phyloP scores from a whole-genome alignment of 345 rosid species.

The Brassica carinata region DNA sequence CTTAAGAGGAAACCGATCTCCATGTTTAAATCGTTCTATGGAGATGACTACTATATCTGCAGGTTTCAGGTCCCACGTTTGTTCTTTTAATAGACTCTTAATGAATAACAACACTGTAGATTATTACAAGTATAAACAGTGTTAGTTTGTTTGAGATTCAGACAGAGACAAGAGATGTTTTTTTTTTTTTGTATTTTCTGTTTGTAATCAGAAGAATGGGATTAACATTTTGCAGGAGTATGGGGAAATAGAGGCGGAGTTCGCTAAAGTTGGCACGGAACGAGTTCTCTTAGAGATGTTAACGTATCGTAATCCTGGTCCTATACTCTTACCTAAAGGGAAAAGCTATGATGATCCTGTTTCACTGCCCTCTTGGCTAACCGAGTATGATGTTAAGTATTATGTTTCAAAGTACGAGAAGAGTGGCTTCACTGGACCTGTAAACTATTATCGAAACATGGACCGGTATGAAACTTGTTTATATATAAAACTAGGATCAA shows the following conservation, averaged over 20 bases:
- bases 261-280: constrained; percentile 50
- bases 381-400: constrained; percentile 57
- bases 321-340: constrained; percentile 58
- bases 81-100: constrained; percentile 7
- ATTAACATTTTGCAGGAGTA: constrained; percentile 46
- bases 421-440: constrained; percentile 75
- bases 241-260: constrained; percentile 70
- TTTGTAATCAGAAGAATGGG: not conserved
- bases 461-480: constrained; percentile 46
- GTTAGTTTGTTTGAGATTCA: not conserved
- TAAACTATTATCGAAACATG: constrained; percentile 77
- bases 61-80: constrained; percentile 34
- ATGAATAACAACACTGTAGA: not conserved
- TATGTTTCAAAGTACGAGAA: constrained; percentile 53
- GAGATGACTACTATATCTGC: constrained; percentile 44
- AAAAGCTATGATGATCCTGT: constrained; percentile 49
- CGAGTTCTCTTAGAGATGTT: constrained; percentile 51
- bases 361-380: constrained; percentile 67
- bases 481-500: not conserved
- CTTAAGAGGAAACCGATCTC: constrained; percentile 37
- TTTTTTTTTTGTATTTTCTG: not conserved
- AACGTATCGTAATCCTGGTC: constrained; percentile 54
- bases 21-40: constrained; percentile 19
- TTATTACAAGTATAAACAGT: not conserved
- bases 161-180: not conserved